These are phyloP conservation scores for Fusarium goolgardi DNA, from an alignment of 2,329 filamentous ascomycete genomes.

Conservation along the genomic window DNA sequence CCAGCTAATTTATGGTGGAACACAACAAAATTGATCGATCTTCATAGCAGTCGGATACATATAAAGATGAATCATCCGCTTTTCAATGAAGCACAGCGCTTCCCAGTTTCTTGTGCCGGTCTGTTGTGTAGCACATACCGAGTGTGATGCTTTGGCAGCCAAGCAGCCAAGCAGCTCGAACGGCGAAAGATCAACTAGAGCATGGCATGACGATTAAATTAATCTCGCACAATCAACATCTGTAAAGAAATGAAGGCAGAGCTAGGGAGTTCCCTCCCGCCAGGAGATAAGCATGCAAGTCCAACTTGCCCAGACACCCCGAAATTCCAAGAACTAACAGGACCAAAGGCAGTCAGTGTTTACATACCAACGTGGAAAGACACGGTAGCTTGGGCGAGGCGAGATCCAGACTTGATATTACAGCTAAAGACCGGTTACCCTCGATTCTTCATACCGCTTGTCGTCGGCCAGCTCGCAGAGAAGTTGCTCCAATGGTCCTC, in stretches of 20 bases:
- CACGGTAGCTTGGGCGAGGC: constrained; percentile 41
- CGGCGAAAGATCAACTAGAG: neutral
- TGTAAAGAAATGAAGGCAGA: constrained; percentile 13
- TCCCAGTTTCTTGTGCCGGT: neutral
- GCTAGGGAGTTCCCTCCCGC: constrained; percentile 43
- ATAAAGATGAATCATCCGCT: neutral
- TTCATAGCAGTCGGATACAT: neutral
- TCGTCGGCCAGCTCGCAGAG: constrained; percentile 38
- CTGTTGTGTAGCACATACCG: neutral
- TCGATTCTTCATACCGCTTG: constrained; percentile 45
- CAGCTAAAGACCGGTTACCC: constrained; percentile 47
- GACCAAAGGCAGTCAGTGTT: constrained; percentile 46
- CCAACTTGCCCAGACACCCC: neutral
- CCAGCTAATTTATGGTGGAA: constrained; percentile 3
- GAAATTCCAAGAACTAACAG: neutral
- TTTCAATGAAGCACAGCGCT: neutral
- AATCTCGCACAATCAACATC: no score
- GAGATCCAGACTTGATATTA: constrained; percentile 37
- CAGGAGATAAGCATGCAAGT: constrained; percentile 46
- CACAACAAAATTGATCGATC: neutral
- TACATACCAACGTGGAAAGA: constrained; percentile 49
- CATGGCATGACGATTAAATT: neutral
- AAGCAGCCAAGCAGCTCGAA: neutral
- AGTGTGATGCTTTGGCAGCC: neutral
- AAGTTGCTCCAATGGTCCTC: constrained; percentile 35